Conservation (phyloP, 2,329 filamentous ascomycete species). For the Apiospora malaysiana region DNA sequence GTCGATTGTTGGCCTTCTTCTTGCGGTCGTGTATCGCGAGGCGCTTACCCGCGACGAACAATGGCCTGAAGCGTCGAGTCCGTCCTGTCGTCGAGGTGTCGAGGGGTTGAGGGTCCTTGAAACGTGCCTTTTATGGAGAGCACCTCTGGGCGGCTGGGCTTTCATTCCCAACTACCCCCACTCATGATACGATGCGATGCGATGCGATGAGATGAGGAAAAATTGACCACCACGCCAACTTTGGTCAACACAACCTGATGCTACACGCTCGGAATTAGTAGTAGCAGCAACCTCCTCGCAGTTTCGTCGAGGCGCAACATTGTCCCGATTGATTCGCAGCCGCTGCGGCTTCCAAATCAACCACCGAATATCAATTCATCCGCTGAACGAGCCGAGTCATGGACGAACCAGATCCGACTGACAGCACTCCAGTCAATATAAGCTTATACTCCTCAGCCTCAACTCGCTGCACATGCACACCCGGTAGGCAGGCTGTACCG, state of each 20-base stretch:
- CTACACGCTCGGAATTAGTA: not conserved
- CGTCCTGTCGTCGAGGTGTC: too few relatives aligned
- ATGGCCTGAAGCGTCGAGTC: too few relatives aligned
- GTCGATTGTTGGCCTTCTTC: not conserved
- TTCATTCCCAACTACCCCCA: not conserved
- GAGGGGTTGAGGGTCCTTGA: not conserved
- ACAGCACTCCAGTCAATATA: constrained; percentile 12
- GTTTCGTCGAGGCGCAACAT: not conserved
- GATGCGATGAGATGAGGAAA: not conserved
- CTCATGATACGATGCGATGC: not conserved
- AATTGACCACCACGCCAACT: not conserved
- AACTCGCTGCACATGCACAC: not conserved
- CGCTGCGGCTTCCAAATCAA: not conserved
- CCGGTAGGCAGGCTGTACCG: not conserved
- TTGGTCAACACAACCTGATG: not conserved
- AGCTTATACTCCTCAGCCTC: not conserved
- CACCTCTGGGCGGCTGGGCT: too few relatives aligned
- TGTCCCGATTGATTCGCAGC: not conserved
- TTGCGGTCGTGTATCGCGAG: too few relatives aligned
- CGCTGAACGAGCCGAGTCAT: not conserved
- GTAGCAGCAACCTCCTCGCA: not conserved
- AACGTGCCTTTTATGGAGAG: not conserved
- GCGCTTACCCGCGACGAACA: too few relatives aligned
- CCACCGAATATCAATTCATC: not conserved
- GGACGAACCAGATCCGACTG: not conserved